Conservation (phyloP, 1,139 yeast species). For the Blastobotrys elegans region DNA sequence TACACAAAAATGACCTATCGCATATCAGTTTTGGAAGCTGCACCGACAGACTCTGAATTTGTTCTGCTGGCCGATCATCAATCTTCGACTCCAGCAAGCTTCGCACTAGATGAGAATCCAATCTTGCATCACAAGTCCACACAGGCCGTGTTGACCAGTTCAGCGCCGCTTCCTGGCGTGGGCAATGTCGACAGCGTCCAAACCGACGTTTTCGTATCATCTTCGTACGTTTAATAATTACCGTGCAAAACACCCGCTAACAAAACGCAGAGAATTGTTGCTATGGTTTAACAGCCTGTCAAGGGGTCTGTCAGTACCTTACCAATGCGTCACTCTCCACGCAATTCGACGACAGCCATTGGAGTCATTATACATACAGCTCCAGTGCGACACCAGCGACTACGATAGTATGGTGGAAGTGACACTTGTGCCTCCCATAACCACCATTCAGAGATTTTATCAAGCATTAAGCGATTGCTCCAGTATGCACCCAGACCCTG, state of each 20-base stretch:
- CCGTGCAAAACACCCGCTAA: conserved; percentile 2
- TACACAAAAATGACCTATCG: neutral
- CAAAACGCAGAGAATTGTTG: conserved; percentile 4
- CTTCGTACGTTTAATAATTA: conserved; percentile 11
- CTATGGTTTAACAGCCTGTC: conserved; percentile 23
- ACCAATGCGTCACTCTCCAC: conserved; percentile 28
- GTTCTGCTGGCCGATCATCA: conserved; percentile 30
- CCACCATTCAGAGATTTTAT: conserved; percentile 19
- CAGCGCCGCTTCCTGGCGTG: conserved; percentile 13
- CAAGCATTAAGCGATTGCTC: conserved; percentile 59
- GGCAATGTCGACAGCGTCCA: neutral
- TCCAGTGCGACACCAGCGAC: conserved; percentile 16
- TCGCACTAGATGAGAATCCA: conserved; percentile 33
- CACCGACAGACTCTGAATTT: conserved; percentile 28
- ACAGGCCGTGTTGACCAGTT: conserved; percentile 15
- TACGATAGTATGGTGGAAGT: conserved; percentile 17
- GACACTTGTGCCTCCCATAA: conserved; percentile 16
- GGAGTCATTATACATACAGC: conserved; percentile 24
- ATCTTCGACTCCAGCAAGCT: conserved; percentile 33
- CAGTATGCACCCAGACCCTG: conserved; percentile 33
- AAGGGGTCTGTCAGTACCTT: conserved; percentile 25
- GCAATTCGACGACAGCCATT: conserved; percentile 24
- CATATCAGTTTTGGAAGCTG: conserved; percentile 1
- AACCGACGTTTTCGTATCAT: conserved; percentile 24
- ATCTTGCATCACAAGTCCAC: conserved; percentile 25